These are phyloP conservation scores for Cadophora malorum DNA, from an alignment of 2,329 filamentous ascomycete species.

Conservation along the genomic window DNA sequence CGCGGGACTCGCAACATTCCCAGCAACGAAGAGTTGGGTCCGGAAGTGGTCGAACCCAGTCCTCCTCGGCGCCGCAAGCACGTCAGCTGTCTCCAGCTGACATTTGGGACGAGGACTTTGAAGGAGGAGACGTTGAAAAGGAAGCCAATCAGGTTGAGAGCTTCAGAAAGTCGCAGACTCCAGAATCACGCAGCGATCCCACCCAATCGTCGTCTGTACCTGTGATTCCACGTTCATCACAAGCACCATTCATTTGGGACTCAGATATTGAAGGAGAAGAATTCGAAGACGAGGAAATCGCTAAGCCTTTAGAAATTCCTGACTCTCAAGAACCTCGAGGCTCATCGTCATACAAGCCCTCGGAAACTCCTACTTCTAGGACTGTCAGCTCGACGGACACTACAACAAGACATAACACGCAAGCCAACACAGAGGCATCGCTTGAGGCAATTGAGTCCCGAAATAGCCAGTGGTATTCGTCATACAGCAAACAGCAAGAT, in stretches of 20 bases:
- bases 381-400: slow-evolving; percentile 4
- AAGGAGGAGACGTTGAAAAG: neutral
- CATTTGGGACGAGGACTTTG: slow-evolving; percentile 37
- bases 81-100: slow-evolving; percentile 12
- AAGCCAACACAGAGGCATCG: slow-evolving; percentile 6
- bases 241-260: slow-evolving; percentile 4
- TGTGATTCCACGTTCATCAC: neutral
- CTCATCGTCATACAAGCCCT: slow-evolving; percentile 29
- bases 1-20: neutral
- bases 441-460: slow-evolving; percentile 16
- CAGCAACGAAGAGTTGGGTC: neutral
- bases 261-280: slow-evolving; percentile 8
- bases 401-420: neutral
- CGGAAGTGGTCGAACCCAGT: slow-evolving; percentile 6
- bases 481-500: neutral
- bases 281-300: neutral
- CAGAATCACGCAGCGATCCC: neutral
- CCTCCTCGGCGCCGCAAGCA: slow-evolving; percentile 11
- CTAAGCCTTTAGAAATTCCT: slow-evolving; percentile 21
- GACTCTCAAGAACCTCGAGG: slow-evolving; percentile 36
- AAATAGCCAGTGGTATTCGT: slow-evolving; percentile 9
- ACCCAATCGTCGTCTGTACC: neutral
- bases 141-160: too few relatives aligned
- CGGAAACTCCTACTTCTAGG: slow-evolving; percentile 20
- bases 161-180: neutral